Base-by-base conservation (phyloP, 2,329 filamentous ascomycete genomes). In the Macrophomina tecta region DNA sequence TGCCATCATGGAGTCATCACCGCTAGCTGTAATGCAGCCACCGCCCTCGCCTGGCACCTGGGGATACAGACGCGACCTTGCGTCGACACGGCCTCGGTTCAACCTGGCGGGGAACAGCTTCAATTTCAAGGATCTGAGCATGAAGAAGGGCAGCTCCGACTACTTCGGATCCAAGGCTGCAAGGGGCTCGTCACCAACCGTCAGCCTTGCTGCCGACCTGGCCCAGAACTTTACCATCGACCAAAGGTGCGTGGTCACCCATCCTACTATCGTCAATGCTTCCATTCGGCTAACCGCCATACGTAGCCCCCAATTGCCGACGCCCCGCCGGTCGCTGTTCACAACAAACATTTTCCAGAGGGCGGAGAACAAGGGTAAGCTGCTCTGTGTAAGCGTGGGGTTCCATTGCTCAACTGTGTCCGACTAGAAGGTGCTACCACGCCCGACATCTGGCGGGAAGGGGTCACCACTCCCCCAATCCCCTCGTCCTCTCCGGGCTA, bases 161-260 rank as follows among this genome's bases (percentile, higher is more conserved):
- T 97, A 95, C 82, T 97, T 98, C 82, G 89, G 86, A 73, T 80
- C 91, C 73, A 93, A 92, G 76, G 86, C 90, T 63, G 84, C 92
- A 74, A 88, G 89, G 72, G 92, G 93, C 58, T 97, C 94, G 23
- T 99, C 95, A 66, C 95, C 95, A 5, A 94, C 93, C 42, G 89
- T 93, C 63, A 97, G 92, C 75, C 83, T 99, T 72, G 94, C 94
- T 49, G 94, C 93, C 69, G 95, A 99, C 81, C 86, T 98, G 73
- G 97, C 94, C 67, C 93, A 97, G 77, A 99, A 98, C 83, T 97
- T 98, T 78, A 91, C 94, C 77, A 91, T 98, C 78, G 94, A 97
- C 80, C 93, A 91, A 76, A 97, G 94, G 94, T 97, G 84, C 72
- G 86, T 28, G 14, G 8, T 23, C 14, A n/a, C 12, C 14, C 16